Base-by-base conservation (phyloP, 352 stramenopile genomes). In the Globisporangium acanthophoron region DNA sequence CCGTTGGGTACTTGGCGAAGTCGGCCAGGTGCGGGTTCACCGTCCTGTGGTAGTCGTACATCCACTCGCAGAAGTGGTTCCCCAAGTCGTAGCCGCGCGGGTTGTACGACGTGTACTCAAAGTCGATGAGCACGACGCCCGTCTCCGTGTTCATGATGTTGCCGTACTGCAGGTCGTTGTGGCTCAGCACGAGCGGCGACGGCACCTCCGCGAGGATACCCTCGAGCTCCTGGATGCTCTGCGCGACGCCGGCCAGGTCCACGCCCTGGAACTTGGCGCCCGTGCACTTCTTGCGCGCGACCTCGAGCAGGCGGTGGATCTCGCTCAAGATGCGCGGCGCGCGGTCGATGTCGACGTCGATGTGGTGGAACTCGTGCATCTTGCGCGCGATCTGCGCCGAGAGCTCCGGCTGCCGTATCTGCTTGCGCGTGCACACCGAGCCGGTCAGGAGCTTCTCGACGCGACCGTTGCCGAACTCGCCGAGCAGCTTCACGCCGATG, bases 21-120 rank as follows among this genome's bases (percentile, higher is more conserved):
- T 91, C 80, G 43, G 71, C 80, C 31, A 91, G 21, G 60, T 94
- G 80, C 52, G 85, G 59, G 65, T 90, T 86, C 59, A 92, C 79
- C 18, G 78, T 87, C 71, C 88, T 87, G 70, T 91, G 71, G 67
- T 91, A 94, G 66, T 91, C 77, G 64, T 83, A 92, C 6, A 65
- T 78, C 81, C 82, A 94, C 62, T 92, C 85, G 56, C 81, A 96
- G 64, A 97, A 98, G 73, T 97, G 90, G 70, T 97, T 97, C 21
- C 84, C 91, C 35, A 97, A 29, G 58, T 98, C 92, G 60, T 92
- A 97, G 0, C 86, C 92, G 5, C 89, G 80, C 48, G 77, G 83
- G 68, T 97, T 97, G 69, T 95, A 97, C 49, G 78, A 89, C 52
- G 82, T 94, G 75, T 98, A 97, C 78, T 97, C 92, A 78, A 96